Conservation (phyloP, 2,329 filamentous ascomycete genomes). For the Colletotrichum scovillei region DNA sequence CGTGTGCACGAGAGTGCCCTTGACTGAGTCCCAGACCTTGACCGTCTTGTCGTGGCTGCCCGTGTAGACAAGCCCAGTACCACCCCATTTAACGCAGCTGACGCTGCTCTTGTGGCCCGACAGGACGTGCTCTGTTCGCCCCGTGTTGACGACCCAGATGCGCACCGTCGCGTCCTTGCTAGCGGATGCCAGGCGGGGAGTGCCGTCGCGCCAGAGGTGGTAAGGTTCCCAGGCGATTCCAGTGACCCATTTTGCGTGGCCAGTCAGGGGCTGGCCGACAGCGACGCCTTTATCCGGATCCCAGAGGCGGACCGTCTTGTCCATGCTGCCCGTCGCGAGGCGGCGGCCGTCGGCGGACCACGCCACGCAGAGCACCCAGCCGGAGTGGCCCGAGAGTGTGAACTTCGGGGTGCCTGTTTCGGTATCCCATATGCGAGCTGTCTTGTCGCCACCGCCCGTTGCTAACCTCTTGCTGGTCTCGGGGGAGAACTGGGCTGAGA, state of each 20-base stretch:
- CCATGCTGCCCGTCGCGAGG: constrained; percentile 92
- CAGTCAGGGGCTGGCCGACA: constrained; percentile 77
- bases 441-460: constrained; percentile 91
- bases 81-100: constrained; percentile 94
- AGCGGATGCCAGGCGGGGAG: constrained; percentile 83
- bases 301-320: constrained; percentile 92
- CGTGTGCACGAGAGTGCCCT: constrained; percentile 83
- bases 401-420: constrained; percentile 90
- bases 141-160: constrained; percentile 85
- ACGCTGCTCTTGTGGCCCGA: constrained; percentile 91
- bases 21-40: constrained; percentile 86
- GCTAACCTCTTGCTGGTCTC: constrained; percentile 80
- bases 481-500: constrained; percentile 88
- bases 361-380: constrained; percentile 88
- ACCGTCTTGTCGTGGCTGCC: constrained; percentile 92
- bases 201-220: constrained; percentile 80
- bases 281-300: constrained; percentile 83
- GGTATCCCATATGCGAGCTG: constrained; percentile 93
- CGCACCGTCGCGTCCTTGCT: constrained; percentile 91
- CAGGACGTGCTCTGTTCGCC: constrained; percentile 82
- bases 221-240: constrained; percentile 90
- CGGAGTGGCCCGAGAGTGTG: constrained; percentile 87
- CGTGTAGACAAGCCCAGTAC: constrained; percentile 86
- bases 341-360: constrained; percentile 87
- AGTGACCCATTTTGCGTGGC: constrained; percentile 90